These are phyloP conservation scores for Cordia subcordata DNA, from an alignment of 257 asterid genomes.

Conservation along the genomic window DNA sequence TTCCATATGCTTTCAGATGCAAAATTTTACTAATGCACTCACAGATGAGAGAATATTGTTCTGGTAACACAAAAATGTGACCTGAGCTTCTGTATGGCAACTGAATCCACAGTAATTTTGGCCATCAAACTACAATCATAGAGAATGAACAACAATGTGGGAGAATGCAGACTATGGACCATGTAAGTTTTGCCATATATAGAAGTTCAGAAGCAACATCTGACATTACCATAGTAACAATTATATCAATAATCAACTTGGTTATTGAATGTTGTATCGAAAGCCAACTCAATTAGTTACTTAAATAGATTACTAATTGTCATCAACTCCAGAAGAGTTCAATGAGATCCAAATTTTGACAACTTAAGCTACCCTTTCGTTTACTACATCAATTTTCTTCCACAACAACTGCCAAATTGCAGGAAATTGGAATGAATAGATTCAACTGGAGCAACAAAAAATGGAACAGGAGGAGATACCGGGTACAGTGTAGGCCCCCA, in stretches of 20 bases:
- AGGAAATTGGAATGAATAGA: not conserved
- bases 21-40: no score
- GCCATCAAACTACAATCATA: no score
- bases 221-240: not conserved
- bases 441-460: not conserved
- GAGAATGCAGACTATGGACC: no score
- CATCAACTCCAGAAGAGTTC: not conserved
- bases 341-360: not conserved
- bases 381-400: no score
- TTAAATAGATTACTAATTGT: not conserved
- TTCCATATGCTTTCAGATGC: no score
- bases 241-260: not conserved
- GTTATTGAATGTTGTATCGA: not conserved
- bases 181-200: no score
- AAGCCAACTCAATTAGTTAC: not conserved
- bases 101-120: no score
- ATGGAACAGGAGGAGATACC: conserved; percentile 31
- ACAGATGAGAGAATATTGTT: no score
- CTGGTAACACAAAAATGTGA: no score
- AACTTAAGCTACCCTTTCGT: not conserved
- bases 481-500: conserved; percentile 82
- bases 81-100: no score
- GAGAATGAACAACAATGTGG: no score
- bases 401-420: not conserved
- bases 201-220: no score